phyloP scores from a whole-genome alignment of 2,329 filamentous ascomycete species.

The Incumbomyces delicatus region DNA sequence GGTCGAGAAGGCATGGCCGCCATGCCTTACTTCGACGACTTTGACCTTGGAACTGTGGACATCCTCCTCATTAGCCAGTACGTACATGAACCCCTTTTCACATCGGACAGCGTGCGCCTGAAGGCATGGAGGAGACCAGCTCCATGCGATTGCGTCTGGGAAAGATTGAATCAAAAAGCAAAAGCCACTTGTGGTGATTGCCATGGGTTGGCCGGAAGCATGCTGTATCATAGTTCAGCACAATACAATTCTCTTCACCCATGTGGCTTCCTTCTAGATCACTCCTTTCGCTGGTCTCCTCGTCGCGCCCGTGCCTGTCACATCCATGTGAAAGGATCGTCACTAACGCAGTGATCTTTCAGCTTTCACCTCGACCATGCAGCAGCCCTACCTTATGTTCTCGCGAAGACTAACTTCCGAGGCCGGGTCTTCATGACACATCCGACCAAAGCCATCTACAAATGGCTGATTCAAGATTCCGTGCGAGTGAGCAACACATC shows the following conservation, averaged over 20 bases:
- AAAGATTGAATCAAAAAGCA: background rate
- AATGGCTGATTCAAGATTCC: conserved; percentile 97
- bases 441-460: conserved; percentile 98
- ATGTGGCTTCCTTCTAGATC: conserved; percentile 3
- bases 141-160: background rate
- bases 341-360: conserved; percentile 8
- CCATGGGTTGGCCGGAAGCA: background rate
- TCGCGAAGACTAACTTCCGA: conserved; percentile 95
- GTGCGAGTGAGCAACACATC: conserved; percentile 72
- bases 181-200: background rate
- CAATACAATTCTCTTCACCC: conserved; percentile 20
- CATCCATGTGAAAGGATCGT: background rate
- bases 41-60: conserved; percentile 93
- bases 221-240: conserved; percentile 9
- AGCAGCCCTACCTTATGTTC: conserved; percentile 93
- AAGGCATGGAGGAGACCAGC: background rate
- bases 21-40: conserved; percentile 96
- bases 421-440: conserved; percentile 98
- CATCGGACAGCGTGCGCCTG: conserved; percentile 4
- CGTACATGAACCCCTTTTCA: conserved; percentile 40
- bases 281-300: background rate
- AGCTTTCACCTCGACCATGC: conserved; percentile 99
- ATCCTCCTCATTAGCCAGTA: conserved; percentile 98
- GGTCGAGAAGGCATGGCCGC: conserved; percentile 74
- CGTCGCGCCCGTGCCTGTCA: background rate